Evolutionary conservation across 805 yeast genomes (phyloP), one percentile per base, ranked within the genome.

Genomic region (Komagataella pastoris): DNA sequence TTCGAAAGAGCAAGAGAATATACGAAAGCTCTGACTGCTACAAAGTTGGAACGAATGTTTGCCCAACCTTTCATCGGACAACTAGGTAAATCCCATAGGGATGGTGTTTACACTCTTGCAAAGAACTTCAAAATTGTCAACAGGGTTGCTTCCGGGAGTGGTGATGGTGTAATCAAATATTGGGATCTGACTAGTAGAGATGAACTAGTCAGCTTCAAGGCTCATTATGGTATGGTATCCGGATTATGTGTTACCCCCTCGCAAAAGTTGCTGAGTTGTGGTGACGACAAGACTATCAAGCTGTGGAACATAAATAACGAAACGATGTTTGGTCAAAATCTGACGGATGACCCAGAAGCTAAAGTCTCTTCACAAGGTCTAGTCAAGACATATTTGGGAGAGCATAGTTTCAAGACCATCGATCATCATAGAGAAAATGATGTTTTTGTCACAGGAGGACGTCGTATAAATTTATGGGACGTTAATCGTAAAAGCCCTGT

Each of bases 1-100:
- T 91, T 93, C 61, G 98, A 93, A 68, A 75, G 98, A 59, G 97
- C 98, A 5, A 76, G 99, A 63, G 99, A 93, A 67, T 93, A 93
- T 62, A 87, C 97, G 17, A 79, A 90, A 57, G 98, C 98, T 0
- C 69, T 93, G 51, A 91, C 88, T 52, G 98, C 99, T 24, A 90
- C 98, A 14, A 93, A 93, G 64, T 66, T 93, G 69, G 98, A 91
- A 63, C 77, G 97, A 58, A 84, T 93, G 86, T 93, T 93, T 76
- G 98, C 99, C 0, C 90, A 90, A 62, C 99, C 99, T 2, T 93
- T 93, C 66, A 75, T 95, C 18, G 97, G 96, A 1, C 98, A 93
- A 63, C 69, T 93, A 44, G 99, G 99, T 3, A 77, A 79, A 54
- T 99, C 99, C 7, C 99, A 95, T 63, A 72, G 91, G 53, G 99